Conservation (phyloP, 345 rosid genomes). For the Arabis alpina region DNA sequence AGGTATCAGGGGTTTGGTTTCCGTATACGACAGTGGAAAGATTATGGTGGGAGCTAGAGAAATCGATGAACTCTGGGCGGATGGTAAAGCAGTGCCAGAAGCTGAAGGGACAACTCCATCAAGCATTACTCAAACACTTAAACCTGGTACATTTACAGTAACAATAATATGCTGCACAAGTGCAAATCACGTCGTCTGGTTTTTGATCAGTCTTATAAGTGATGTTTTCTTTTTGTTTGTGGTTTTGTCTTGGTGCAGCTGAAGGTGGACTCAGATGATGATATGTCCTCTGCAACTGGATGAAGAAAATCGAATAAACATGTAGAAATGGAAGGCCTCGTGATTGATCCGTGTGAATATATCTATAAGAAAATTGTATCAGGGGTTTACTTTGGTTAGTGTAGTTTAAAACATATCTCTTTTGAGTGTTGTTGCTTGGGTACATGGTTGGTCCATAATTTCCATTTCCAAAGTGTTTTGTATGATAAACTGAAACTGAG, state of each 20-base stretch:
- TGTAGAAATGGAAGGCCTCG: not conserved
- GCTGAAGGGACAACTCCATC: constrained; percentile 67
- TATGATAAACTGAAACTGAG: constrained; percentile 2
- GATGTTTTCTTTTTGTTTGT: constrained; percentile 14
- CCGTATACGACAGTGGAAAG: constrained; percentile 76
- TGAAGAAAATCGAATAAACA: constrained; percentile 15
- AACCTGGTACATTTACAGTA: constrained; percentile 57
- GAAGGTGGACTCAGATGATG: constrained; percentile 81
- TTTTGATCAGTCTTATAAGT: not conserved
- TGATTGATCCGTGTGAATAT: constrained; percentile 32
- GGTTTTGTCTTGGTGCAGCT: constrained; percentile 70
- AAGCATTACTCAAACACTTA: constrained; percentile 73
- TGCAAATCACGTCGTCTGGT: not conserved
- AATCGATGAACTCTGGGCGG: constrained; percentile 55
- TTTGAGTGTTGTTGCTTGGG: constrained; percentile 13
- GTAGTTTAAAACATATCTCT: constrained; percentile 7
- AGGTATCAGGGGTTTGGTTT: constrained; percentile 76
- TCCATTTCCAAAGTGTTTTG: constrained; percentile 6
- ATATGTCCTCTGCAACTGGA: constrained; percentile 38
- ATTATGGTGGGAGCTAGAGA: constrained; percentile 82
- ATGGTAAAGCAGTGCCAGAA: constrained; percentile 77
- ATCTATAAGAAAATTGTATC: constrained; percentile 1
- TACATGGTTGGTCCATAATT: constrained; percentile 15
- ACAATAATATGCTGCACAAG: not conserved
- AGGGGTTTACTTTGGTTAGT: constrained; percentile 9